Evolutionary conservation across 2,329 filamentous ascomycete species (phyloP).

Genomic region (Ustilaginoidea virens): DNA sequence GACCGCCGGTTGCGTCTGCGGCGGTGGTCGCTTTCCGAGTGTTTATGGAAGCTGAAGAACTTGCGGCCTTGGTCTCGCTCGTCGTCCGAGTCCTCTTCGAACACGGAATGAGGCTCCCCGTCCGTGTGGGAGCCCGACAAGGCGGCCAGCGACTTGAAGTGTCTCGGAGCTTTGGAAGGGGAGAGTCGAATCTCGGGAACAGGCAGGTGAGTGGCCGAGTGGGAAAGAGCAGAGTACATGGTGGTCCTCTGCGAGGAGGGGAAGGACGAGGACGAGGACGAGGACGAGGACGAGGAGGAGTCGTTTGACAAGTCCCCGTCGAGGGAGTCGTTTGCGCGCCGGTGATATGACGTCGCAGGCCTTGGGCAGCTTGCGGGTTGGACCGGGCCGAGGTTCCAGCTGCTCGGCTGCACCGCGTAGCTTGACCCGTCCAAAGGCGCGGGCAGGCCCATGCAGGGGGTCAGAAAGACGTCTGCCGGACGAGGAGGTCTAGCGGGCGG

Average conservation of each 20-base stretch:
- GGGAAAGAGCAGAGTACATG: constrained; percentile 10
- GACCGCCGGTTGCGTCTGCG: constrained; percentile 7
- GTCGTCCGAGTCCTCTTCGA: constrained; percentile 31
- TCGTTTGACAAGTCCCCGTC: background rate
- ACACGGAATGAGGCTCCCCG: constrained; percentile 25
- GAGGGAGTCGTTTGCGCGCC: background rate
- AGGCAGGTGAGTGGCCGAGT: constrained; percentile 11
- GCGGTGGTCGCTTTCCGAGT: constrained; percentile 21
- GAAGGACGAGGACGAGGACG: too few relatives aligned
- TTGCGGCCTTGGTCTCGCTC: constrained; percentile 10
- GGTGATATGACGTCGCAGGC: background rate
- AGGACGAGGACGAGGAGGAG: too few relatives aligned
- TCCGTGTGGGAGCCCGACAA: constrained; percentile 10
- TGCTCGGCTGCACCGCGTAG: background rate
- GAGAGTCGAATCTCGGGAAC: constrained; percentile 6
- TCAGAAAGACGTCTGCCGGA: constrained; percentile 13
- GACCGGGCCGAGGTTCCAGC: constrained; percentile 1
- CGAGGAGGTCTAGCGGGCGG: constrained; percentile 15
- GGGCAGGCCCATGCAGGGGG: constrained; percentile 11
- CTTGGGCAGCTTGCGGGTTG: constrained; percentile 7
- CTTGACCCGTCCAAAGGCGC: too few relatives aligned
- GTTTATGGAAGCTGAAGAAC: constrained; percentile 28
- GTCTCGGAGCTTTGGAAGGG: constrained; percentile 8
- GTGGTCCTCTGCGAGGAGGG: background rate
- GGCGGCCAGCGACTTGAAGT: constrained; percentile 13